Evolutionary conservation across 2,329 filamentous ascomycete genomes (phyloP), one percentile per base, ranked within the genome.

Genomic region (Stagonosporopsis chrysanthemi): DNA sequence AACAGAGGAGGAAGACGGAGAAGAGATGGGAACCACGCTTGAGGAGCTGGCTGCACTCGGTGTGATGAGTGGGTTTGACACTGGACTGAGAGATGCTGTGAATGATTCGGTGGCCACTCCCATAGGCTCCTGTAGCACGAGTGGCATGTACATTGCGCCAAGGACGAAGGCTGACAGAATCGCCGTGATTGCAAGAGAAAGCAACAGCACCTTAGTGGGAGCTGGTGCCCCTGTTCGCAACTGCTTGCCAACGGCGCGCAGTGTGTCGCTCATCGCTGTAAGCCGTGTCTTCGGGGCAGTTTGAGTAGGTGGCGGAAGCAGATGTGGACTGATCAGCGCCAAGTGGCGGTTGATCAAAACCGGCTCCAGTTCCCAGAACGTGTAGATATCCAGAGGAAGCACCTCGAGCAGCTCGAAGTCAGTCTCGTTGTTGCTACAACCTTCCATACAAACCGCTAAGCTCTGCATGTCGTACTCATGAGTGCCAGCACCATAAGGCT

Each of bases 341-440:
- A 77, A 54, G 54, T 77, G 75, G n/a, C 75, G 72, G 36, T 76
- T 77, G 39, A 77, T 55, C 46, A 76, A 69, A n/a, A 59, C 66
- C 19, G 75, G 67, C 19, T 76, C 71, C 24, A 77, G 66, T 14
- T 68, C 63, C 19, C 68, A 62, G 52, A 77, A 75, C 17, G 61
- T 68, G 53, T 67, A 72, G 29, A 72, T 57, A 39, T 75, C 71
- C 36, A 76, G 62, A 12, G 73, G 75, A 35, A 76, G 64, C 26
- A 65, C 63, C 49, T 75, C 72, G 43, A 71, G 62, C 15, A 70
- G 36, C 24, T 66, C 56, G 44, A 64, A 75, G n/a, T 69, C 63
- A 49, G 54, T 43, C 22, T 62, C 52, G 12, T 58, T 38, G n/a
- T 58, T 43, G 35, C 64, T 46, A 17, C 70, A 64, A 17, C 72